Conservation (phyloP, 192 early-diverging fungal species). For the Backusella tarrabulga region DNA sequence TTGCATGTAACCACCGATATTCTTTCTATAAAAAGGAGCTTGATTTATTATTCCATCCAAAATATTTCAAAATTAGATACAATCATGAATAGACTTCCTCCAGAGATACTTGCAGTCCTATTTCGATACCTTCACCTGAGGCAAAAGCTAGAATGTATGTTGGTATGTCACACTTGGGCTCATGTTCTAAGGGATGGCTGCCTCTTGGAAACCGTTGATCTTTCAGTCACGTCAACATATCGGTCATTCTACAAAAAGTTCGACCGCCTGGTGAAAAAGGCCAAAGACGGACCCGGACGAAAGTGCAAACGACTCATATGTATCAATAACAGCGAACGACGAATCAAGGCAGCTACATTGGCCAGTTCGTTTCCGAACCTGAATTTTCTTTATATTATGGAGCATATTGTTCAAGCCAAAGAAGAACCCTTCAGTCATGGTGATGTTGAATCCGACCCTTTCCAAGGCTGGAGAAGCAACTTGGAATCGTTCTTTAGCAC, state of each 20-base stretch:
- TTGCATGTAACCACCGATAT: background rate
- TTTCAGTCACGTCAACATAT: background rate
- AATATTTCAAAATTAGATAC: background rate
- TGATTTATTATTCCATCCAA: background rate
- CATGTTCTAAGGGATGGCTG: background rate
- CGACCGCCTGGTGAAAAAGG: background rate
- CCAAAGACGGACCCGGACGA: background rate
- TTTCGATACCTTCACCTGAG: background rate
- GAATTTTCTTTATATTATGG: background rate
- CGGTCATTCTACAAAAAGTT: background rate
- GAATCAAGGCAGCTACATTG: background rate
- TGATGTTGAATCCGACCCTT: background rate
- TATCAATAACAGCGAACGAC: background rate
- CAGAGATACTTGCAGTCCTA: background rate
- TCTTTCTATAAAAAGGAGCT: background rate
- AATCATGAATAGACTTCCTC: background rate
- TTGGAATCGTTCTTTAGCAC: background rate
- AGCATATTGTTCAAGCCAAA: background rate
- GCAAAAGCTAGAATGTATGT: background rate
- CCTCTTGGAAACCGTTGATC: background rate
- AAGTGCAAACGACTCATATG: background rate
- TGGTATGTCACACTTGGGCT: background rate
- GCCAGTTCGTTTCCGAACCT: background rate
- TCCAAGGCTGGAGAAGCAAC: background rate
- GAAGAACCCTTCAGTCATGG: background rate